A percentile compares a stretch with the other conserved stretches of the same genome.
phyloP scores from a whole-genome alignment of 2,329 filamentous ascomycete species.

The Colletotrichum lentis region DNA sequence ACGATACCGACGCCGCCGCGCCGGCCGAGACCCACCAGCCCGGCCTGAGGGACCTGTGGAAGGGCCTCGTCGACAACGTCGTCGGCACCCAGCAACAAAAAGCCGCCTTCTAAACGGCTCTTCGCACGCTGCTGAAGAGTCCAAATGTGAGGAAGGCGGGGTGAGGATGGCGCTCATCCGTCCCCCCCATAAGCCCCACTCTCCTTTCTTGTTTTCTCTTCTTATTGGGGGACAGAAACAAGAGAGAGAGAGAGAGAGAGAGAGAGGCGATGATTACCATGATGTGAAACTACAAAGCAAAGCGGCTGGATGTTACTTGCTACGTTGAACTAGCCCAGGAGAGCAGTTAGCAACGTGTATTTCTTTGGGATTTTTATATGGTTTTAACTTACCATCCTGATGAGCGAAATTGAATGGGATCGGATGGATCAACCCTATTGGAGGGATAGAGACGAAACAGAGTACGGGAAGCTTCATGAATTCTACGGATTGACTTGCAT shows the following conservation, averaged over 20 bases:
- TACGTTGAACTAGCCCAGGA: neutral
- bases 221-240: neutral
- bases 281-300: constrained; percentile 32
- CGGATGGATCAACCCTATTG: neutral
- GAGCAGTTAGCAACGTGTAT: constrained; percentile 8
- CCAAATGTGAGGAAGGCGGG: neutral
- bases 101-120: constrained; percentile 11
- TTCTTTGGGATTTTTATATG: constrained; percentile 6
- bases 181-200: neutral
- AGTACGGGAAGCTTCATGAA: constrained; percentile 14
- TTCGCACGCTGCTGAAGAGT: neutral
- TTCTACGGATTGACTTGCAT: constrained; percentile 16
- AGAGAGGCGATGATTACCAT: constrained; percentile 20
- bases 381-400: constrained; percentile 23
- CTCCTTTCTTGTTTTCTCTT: neutral
- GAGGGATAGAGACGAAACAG: neutral
- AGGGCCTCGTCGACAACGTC: constrained; percentile 63
- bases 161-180: neutral
- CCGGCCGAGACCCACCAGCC: constrained; percentile 44
- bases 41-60: constrained; percentile 63
- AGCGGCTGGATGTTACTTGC: constrained; percentile 22
- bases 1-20: constrained; percentile 48
- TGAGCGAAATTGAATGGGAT: neutral
- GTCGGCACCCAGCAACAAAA: constrained; percentile 40
- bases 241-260: neutral